These are phyloP conservation scores for Fusarium cicatricum DNA, from an alignment of 2,329 filamentous ascomycete genomes.

Conservation along the genomic window DNA sequence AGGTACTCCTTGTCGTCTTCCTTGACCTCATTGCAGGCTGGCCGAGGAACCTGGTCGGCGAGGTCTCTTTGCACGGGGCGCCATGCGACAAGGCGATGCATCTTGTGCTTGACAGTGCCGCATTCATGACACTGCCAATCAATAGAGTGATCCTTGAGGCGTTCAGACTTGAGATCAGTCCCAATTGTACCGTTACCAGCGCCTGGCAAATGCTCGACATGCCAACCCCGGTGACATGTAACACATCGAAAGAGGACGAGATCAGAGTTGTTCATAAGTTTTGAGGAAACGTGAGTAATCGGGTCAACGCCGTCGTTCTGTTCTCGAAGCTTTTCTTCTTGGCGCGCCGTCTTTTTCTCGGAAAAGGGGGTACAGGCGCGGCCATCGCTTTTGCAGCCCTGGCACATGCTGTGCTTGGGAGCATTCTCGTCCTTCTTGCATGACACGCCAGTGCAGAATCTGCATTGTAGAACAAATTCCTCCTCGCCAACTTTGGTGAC, in stretches of 20 bases:
- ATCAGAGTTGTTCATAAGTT: slow-evolving; percentile 76
- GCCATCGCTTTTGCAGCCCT: slow-evolving; percentile 72
- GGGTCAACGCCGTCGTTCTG: slow-evolving; percentile 84
- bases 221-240: slow-evolving; percentile 79
- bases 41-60: slow-evolving; percentile 8
- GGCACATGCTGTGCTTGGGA: slow-evolving; percentile 77
- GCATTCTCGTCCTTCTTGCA: slow-evolving; percentile 73
- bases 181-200: slow-evolving; percentile 45
- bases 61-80: slow-evolving; percentile 62
- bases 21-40: slow-evolving; percentile 54
- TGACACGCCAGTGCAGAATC: slow-evolving; percentile 77
- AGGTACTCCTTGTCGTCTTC: slow-evolving; percentile 88
- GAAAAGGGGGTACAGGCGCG: slow-evolving; percentile 79
- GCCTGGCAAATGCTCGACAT: slow-evolving; percentile 81
- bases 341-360: slow-evolving; percentile 72
- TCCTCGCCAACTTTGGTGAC: slow-evolving; percentile 84
- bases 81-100: slow-evolving; percentile 88
- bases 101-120: slow-evolving; percentile 67
- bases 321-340: slow-evolving; percentile 84
- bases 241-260: slow-evolving; percentile 86
- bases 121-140: slow-evolving; percentile 88
- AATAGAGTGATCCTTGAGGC: slow-evolving; percentile 75
- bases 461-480: slow-evolving; percentile 89
- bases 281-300: slow-evolving; percentile 66
- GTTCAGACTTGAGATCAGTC: slow-evolving; percentile 53